phyloP scores from a whole-genome alignment of 2,329 filamentous ascomycete genomes.

The Curvularia sp. region DNA sequence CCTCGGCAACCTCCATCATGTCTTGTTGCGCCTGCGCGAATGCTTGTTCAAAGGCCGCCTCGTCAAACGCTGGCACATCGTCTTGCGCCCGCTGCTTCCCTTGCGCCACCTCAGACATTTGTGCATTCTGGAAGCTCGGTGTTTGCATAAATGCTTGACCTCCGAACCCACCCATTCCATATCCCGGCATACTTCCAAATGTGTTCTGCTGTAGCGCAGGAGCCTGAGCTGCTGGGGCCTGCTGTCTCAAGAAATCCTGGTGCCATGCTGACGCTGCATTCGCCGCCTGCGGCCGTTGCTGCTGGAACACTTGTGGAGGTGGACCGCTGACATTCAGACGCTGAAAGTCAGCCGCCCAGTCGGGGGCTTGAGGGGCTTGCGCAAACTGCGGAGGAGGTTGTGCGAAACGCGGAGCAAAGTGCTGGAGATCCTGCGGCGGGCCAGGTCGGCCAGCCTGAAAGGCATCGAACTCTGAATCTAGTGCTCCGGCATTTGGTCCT shows the following conservation, averaged over 20 bases:
- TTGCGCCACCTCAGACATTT: slow-evolving; percentile 36
- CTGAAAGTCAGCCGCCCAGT: slow-evolving; percentile 61
- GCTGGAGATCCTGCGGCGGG: slow-evolving; percentile 50
- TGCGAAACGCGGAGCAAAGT: slow-evolving; percentile 46
- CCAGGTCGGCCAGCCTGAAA: slow-evolving; percentile 64
- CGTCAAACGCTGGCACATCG: slow-evolving; percentile 56
- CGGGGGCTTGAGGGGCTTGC: slow-evolving; percentile 45
- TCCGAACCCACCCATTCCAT: slow-evolving; percentile 38
- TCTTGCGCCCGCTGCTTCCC: slow-evolving; percentile 47
- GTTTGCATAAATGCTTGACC: slow-evolving; percentile 37
- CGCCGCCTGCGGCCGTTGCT: slow-evolving; percentile 50
- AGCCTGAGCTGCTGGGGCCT: slow-evolving; percentile 43
- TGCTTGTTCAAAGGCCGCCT: slow-evolving; percentile 62
- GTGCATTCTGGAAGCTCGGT: slow-evolving; percentile 27
- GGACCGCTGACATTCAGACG: slow-evolving; percentile 53
- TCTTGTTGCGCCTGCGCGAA: slow-evolving; percentile 59
- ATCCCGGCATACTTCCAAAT: slow-evolving; percentile 38
- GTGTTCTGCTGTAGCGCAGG: slow-evolving; percentile 36
- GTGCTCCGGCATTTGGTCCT: slow-evolving; percentile 59
- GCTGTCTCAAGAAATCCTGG: slow-evolving; percentile 62
- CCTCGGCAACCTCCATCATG: slow-evolving; percentile 37
- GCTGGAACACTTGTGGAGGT: slow-evolving; percentile 56
- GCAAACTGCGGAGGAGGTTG: slow-evolving; percentile 47
- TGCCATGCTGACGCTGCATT: slow-evolving; percentile 60
- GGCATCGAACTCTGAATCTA: slow-evolving; percentile 73